These are phyloP conservation scores for Pascua sp. DNA, from an alignment of 1,284 basidiomycete species.

Conservation along the genomic window DNA sequence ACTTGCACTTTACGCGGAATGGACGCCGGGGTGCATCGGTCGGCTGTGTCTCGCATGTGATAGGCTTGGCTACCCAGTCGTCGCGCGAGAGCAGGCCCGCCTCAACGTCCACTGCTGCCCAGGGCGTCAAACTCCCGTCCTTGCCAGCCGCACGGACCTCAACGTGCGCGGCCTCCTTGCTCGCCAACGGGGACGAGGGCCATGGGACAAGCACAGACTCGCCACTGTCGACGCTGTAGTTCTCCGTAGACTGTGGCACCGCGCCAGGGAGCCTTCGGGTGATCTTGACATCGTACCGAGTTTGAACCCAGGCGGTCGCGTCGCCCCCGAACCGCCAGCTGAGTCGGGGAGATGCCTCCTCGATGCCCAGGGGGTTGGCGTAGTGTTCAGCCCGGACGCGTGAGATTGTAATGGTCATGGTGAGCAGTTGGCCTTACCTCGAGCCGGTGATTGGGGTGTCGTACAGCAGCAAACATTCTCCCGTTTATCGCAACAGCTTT, in stretches of 20 bases:
- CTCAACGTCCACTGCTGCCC: constrained; percentile 21
- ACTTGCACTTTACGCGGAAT: constrained; percentile 19
- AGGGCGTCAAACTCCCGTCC: constrained; percentile 19
- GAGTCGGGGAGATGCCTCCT: constrained; percentile 22
- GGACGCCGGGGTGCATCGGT: constrained; percentile 31
- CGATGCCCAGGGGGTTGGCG: constrained; percentile 23
- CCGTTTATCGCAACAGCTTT: too few species aligned
- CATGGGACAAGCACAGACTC: constrained; percentile 34
- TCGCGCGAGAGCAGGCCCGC: constrained; percentile 19
- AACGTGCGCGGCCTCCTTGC: constrained; percentile 22
- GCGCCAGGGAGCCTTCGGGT: too few species aligned
- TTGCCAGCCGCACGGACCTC: constrained; percentile 18
- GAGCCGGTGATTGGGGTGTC: too few species aligned
- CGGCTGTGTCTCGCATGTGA: too few species aligned
- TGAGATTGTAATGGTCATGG: not conserved
- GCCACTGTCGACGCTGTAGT: constrained; percentile 15
- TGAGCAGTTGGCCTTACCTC: too few species aligned
- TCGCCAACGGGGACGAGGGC: constrained; percentile 26
- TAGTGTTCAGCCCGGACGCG: constrained; percentile 25
- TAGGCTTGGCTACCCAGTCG: constrained; percentile 29
- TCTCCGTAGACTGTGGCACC: constrained; percentile 12
- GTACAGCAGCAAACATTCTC: too few species aligned
- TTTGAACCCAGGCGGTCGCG: constrained; percentile 26
- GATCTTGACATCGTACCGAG: constrained; percentile 27
- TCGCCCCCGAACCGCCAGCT: constrained; percentile 32